Conservation (phyloP, 306 rosid species). For the Vigna angularis region DNA sequence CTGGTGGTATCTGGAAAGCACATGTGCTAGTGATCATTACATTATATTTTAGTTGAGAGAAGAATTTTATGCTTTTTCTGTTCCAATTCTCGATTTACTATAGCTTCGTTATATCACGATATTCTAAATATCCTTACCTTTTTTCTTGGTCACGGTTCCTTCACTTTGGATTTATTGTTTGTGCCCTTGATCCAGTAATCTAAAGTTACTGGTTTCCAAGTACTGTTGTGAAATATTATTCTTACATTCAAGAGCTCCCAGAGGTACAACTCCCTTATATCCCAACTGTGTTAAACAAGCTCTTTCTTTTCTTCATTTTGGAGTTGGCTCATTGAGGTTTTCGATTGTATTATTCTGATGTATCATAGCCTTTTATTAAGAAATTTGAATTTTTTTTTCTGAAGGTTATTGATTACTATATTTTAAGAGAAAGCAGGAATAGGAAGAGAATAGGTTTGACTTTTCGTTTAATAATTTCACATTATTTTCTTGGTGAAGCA, state of each 20-base stretch:
- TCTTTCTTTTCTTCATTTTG: slow-evolving; percentile 26
- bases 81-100: slow-evolving; percentile 29
- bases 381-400: background rate
- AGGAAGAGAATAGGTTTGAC: slow-evolving; percentile 12
- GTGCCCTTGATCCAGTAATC: background rate
- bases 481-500: background rate
- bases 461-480: background rate
- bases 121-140: slow-evolving; percentile 7
- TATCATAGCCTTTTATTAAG: background rate
- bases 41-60: slow-evolving; percentile 25
- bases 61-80: slow-evolving; percentile 18
- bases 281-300: slow-evolving; percentile 45
- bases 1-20: background rate
- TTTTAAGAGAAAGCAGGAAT: slow-evolving; percentile 18
- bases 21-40: slow-evolving; percentile 34
- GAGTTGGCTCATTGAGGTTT: slow-evolving; percentile 11
- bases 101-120: background rate
- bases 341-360: background rate
- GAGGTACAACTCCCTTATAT: slow-evolving; percentile 40
- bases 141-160: slow-evolving; percentile 10
- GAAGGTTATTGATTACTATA: background rate
- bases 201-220: slow-evolving; percentile 1
- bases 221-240: background rate
- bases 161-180: slow-evolving; percentile 16
- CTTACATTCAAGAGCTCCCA: slow-evolving; percentile 29